Evolutionary conservation across 1,139 yeast species (phyloP).

Genomic region (Hyphopichia wangnamkhiaoensis): DNA sequence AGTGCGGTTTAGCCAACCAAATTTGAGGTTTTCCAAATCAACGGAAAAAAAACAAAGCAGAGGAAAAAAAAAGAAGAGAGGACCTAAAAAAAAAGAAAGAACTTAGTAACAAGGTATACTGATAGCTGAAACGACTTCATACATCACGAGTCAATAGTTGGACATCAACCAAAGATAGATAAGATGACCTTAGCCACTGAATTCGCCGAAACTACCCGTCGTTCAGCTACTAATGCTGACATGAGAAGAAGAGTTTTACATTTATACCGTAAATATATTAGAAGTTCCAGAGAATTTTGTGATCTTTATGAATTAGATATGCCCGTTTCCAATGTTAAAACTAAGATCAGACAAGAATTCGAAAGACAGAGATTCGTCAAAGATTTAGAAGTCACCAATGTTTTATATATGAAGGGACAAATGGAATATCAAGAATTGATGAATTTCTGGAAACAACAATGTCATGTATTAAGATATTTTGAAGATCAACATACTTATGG

Average conservation of each 20-base stretch:
- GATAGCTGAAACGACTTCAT: neutral
- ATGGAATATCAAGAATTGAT: constrained; percentile 89
- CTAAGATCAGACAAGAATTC: constrained; percentile 86
- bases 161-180: neutral
- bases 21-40: constrained; percentile 5
- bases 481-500: constrained; percentile 62
- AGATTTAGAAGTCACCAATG: constrained; percentile 65
- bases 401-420: constrained; percentile 78
- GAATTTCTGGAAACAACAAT: constrained; percentile 89
- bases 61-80: neutral
- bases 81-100: neutral
- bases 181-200: constrained; percentile 71
- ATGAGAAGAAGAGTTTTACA: constrained; percentile 65
- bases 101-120: neutral
- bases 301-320: constrained; percentile 77
- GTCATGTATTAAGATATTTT: constrained; percentile 82
- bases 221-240: constrained; percentile 62
- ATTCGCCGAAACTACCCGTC: constrained; percentile 79
- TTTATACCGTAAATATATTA: constrained; percentile 71
- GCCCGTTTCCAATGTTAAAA: constrained; percentile 79
- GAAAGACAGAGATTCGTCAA: constrained; percentile 77
- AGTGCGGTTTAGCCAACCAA: constrained; percentile 10
- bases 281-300: constrained; percentile 63
- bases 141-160: neutral
- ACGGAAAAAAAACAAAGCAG: neutral